Evolutionary conservation across 768 basidiomycete genomes (phyloP).

Genomic region (Cubamyces lactineus): DNA sequence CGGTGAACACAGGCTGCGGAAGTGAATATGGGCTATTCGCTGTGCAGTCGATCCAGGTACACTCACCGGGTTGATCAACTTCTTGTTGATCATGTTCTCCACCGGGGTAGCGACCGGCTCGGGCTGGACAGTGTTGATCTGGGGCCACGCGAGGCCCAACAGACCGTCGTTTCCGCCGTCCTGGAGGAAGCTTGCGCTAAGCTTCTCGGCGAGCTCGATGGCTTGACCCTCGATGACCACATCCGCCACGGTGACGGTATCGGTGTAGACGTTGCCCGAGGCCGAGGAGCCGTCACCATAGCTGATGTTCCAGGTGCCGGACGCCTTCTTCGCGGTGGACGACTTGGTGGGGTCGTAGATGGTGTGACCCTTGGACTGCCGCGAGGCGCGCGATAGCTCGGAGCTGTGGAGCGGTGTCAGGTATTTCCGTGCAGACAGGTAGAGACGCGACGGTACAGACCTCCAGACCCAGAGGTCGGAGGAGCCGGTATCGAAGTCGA

Average conservation of each 20-base stretch:
- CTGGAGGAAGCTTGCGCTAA: conserved; percentile 39
- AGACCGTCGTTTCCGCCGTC: conserved; percentile 43
- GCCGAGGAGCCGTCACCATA: conserved; percentile 47
- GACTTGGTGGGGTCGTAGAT: conserved; percentile 36
- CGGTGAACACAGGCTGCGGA: conserved; percentile 39
- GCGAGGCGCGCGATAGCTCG: conserved; percentile 29
- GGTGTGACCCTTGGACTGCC: conserved; percentile 31
- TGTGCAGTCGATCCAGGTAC: not conserved
- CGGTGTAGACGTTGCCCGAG: conserved; percentile 42
- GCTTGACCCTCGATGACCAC: conserved; percentile 40
- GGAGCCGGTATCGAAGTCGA: conserved; percentile 40
- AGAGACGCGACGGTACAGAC: not conserved
- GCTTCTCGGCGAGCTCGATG: conserved; percentile 41
- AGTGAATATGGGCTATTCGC: not conserved
- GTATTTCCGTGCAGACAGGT: not conserved
- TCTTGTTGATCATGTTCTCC: conserved; percentile 43
- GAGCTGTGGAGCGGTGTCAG: conserved; percentile 20
- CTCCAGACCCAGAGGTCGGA: conserved; percentile 40
- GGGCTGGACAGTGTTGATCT: conserved; percentile 43
- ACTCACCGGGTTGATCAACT: conserved; percentile 32
- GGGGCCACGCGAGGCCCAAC: conserved; percentile 43
- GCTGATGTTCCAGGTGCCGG: conserved; percentile 38
- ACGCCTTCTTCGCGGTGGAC: conserved; percentile 34
- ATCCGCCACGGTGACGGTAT: conserved; percentile 42
- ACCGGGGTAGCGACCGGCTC: conserved; percentile 41